Conservation (phyloP, 1,139 yeast species). For the Suhomyces wounanorum region DNA sequence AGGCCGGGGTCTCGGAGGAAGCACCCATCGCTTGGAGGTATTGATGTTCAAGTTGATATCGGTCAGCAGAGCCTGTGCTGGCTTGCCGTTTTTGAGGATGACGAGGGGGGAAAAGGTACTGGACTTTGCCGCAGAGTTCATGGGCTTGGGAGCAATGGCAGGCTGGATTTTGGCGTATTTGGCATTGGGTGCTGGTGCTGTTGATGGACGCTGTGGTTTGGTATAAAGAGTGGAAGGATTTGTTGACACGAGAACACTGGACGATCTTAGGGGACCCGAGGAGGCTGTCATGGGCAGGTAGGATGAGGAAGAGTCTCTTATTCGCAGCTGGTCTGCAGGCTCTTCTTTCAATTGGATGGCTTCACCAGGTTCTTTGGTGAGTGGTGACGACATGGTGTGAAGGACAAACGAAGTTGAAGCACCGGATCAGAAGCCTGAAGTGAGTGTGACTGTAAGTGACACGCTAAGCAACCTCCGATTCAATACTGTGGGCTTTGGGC, state of each 20-base stretch:
- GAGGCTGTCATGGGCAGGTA: background rate
- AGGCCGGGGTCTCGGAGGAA: constrained; percentile 67
- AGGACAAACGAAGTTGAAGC: background rate
- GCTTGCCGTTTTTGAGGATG: constrained; percentile 14
- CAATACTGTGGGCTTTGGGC: background rate
- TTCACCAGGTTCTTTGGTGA: background rate
- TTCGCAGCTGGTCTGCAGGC: background rate
- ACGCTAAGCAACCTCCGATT: background rate
- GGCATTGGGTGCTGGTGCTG: constrained; percentile 5
- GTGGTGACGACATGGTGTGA: background rate
- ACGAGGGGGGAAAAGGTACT: constrained; percentile 19
- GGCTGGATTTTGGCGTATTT: constrained; percentile 45
- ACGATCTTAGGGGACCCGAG: background rate
- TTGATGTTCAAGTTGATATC: constrained; percentile 35
- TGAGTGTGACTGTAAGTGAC: background rate
- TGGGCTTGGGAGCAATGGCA: constrained; percentile 43
- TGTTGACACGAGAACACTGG: background rate
- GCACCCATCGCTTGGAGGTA: constrained; percentile 61
- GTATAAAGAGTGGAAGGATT: background rate
- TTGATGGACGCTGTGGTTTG: constrained; percentile 3
- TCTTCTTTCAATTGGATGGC: background rate
- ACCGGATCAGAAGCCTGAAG: background rate
- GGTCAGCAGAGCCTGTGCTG: constrained; percentile 16
- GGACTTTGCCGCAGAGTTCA: constrained; percentile 33
- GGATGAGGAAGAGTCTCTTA: background rate